Evolutionary conservation across 305 asterid genomes (phyloP).

Genomic region (Fraxinus velutina): DNA sequence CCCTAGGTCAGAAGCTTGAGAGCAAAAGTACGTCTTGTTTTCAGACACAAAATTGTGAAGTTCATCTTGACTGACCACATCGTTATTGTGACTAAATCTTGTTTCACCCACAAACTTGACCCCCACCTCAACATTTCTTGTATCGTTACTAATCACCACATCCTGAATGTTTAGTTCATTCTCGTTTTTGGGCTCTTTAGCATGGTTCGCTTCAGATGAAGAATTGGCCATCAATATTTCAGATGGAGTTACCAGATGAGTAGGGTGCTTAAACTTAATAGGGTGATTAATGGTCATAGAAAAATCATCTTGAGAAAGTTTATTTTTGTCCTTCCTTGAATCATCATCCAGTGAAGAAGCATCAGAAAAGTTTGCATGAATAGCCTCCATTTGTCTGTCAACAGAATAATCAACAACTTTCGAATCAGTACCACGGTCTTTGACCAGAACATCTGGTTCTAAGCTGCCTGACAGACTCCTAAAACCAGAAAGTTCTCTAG

Average conservation of each 20-base stretch:
- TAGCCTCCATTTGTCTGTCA: conserved; percentile 56
- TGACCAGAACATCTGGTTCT: conserved; percentile 44
- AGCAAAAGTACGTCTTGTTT: conserved; percentile 59
- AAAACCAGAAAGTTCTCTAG: conserved; percentile 60
- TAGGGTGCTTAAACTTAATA: conserved; percentile 78
- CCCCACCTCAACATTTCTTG: conserved; percentile 59
- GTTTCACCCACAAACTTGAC: conserved; percentile 70
- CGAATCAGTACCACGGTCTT: conserved; percentile 45
- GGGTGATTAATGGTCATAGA: conserved; percentile 48
- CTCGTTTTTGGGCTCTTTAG: conserved; percentile 53
- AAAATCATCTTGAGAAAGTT: conserved; percentile 51
- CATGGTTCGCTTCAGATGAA: conserved; percentile 55
- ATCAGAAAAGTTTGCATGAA: conserved; percentile 50
- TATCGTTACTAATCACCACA: conserved; percentile 45
- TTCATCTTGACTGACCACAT: conserved; percentile 49
- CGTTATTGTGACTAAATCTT: conserved; percentile 48
- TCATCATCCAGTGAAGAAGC: conserved; percentile 56
- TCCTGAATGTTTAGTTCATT: conserved; percentile 56
- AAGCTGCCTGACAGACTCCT: conserved; percentile 56
- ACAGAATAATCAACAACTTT: conserved; percentile 61
- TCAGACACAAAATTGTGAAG: conserved; percentile 49
- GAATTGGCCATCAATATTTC: conserved; percentile 80
- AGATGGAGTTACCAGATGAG: conserved; percentile 89
- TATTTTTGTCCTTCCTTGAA: conserved; percentile 47
- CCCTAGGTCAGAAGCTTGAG: conserved; percentile 87